Evolutionary conservation across 140 eudicot species (phyloP), one percentile per base, ranked within the genome.

Genomic region (Artemisia princeps): DNA sequence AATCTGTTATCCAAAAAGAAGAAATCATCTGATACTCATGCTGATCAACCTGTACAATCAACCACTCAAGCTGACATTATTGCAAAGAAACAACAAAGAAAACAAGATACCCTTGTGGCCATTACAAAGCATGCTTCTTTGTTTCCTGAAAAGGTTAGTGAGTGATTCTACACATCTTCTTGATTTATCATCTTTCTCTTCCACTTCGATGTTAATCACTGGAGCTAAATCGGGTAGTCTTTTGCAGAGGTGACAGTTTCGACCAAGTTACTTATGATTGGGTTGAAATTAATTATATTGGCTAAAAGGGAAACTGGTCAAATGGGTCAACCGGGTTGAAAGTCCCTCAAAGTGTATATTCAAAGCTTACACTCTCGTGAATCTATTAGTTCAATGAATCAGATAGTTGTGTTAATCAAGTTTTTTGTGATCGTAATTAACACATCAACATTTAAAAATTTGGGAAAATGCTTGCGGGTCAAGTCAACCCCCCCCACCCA

Each of bases 91-190:
- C 71, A 76, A 26, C 74, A 73, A 40, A 82, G 81, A 68, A 81
- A 81, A 67, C 80, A 71, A 56, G 77, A 66, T 30, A 64, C 87
- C 44, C 71, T 74, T 69, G 62, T 72, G 30, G 77, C 84, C 65
- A 67, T 89, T 70, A 72, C 82, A 23, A 82, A 84, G 76, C 42
- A 61, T 72, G 51, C 81, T 17, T 53, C 81, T 42, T 61, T 80
- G 69, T 75, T 87, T 37, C 97, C 97, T 0, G 95, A 87, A 74
- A 90, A 87, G 95, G 97, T 90, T 49, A 44, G 87, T 46, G 28
- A 53, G 11, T 50, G 52, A 50, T 6, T 62, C 78, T 51, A 65
- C 61, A 14, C 59, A 12, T 49, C 51, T 53, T 60, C 16, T 67
- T 37, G 55, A 68, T 53, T 17, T 49, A 60, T 60, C 9, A 19